Percentiles rank a stretch among this genome's conserved stretches.
These are phyloP conservation scores for Phycomyces blakesleeanus DNA, from an alignment of 192 early-diverging fungal genomes.

Conservation along the genomic window DNA sequence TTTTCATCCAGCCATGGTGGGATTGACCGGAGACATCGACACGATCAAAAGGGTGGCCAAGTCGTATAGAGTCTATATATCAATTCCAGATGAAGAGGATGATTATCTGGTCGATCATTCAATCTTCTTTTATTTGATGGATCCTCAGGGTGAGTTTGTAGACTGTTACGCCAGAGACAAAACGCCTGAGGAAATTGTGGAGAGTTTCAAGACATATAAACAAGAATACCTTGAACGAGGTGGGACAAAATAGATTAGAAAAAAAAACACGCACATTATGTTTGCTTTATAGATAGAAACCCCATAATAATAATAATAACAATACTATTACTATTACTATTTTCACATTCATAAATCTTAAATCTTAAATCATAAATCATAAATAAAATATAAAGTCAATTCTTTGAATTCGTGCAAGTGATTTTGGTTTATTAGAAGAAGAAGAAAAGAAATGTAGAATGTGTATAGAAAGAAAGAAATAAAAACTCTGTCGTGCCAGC, in stretches of 20 bases:
- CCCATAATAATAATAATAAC: no score
- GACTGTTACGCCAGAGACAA: slow-evolving; percentile 86
- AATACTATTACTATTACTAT: no score
- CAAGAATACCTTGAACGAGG: slow-evolving; percentile 21
- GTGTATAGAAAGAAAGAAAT: no score
- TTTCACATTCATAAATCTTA: no score
- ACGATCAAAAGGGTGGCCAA: slow-evolving; percentile 83
- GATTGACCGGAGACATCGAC: slow-evolving; percentile 85
- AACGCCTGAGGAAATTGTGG: slow-evolving; percentile 53
- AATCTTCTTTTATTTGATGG: slow-evolving; percentile 96
- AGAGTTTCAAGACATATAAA: slow-evolving; percentile 50
- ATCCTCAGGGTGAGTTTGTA: slow-evolving; percentile 83
- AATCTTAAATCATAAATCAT: no score
- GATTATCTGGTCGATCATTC: slow-evolving; percentile 98
- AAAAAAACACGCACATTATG: not conserved
- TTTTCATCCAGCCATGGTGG: slow-evolving; percentile 90
- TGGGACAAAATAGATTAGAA: not conserved
- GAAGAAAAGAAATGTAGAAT: no score
- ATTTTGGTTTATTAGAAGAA: no score
- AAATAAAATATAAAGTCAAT: no score
- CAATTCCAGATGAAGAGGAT: slow-evolving; percentile 80
- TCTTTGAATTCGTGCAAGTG: no score
- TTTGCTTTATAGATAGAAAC: no score
- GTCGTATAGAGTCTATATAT: slow-evolving; percentile 90
- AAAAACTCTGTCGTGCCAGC: not conserved